phyloP scores from a whole-genome alignment of 1,284 basidiomycete genomes.

The Heterobasidion occidentale region DNA sequence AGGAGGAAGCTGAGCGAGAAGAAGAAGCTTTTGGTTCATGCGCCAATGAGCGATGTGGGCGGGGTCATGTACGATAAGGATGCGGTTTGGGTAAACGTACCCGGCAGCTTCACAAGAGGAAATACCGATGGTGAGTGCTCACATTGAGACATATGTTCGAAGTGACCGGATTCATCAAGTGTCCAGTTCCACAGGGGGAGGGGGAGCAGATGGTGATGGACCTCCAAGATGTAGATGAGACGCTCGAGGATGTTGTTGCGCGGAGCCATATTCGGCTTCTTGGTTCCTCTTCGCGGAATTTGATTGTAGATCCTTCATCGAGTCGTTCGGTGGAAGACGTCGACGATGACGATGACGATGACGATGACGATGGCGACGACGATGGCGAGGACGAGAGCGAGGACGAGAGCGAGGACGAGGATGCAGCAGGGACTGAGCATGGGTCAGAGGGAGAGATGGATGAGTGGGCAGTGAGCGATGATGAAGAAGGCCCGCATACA shows the following conservation, averaged over 20 bases:
- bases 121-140: slow-evolving; percentile 44
- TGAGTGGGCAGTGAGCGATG: slow-evolving; percentile 18
- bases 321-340: slow-evolving; percentile 13
- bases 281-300: slow-evolving; percentile 55
- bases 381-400: slow-evolving; percentile 12
- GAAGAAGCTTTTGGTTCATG: slow-evolving; percentile 88
- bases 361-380: slow-evolving; percentile 21
- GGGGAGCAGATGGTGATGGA: slow-evolving; percentile 98
- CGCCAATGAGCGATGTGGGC: slow-evolving; percentile 98
- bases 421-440: slow-evolving; percentile 6
- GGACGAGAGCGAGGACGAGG: slow-evolving; percentile 9
- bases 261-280: slow-evolving; percentile 84
- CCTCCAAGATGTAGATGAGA: slow-evolving; percentile 80
- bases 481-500: slow-evolving; percentile 16
- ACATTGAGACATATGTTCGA: slow-evolving; percentile 8
- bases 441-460: slow-evolving; percentile 23
- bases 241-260: slow-evolving; percentile 80
- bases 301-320: slow-evolving; percentile 25
- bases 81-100: slow-evolving; percentile 96
- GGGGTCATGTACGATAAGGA: slow-evolving; percentile 98
- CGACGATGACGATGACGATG: slow-evolving; percentile 16
- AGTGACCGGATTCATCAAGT: not conserved
- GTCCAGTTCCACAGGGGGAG: slow-evolving; percentile 69
- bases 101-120: slow-evolving; percentile 83
- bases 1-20: slow-evolving; percentile 91